These are phyloP conservation scores for Salix udensis DNA, from an alignment of 345 rosid species.

Conservation along the genomic window DNA sequence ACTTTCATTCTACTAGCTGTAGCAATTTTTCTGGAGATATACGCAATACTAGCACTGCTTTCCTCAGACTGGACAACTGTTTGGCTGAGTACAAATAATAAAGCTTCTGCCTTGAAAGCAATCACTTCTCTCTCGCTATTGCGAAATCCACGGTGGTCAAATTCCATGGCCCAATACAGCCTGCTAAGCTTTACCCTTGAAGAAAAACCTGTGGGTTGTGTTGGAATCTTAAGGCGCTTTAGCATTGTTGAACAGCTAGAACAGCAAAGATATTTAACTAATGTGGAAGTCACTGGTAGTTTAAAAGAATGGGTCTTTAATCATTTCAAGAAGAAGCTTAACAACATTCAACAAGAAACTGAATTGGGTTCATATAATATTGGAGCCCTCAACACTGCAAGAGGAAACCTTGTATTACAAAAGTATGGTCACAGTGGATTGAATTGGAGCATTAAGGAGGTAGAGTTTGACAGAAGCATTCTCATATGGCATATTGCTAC, in stretches of 20 bases:
- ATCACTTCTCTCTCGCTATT: neutral
- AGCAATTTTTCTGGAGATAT: slow-evolving; percentile 22
- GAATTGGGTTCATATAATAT: neutral
- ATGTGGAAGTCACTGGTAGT: neutral
- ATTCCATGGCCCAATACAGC: slow-evolving; percentile 19
- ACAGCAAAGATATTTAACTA: neutral
- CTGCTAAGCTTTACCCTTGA: slow-evolving; percentile 12
- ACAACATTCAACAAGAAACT: neutral
- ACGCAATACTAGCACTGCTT: slow-evolving; percentile 13
- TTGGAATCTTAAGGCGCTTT: neutral
- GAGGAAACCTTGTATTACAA: neutral
- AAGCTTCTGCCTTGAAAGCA: neutral
- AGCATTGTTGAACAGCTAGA: neutral
- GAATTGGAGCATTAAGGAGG: slow-evolving; percentile 14
- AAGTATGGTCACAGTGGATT: neutral
- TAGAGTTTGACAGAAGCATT: slow-evolving; percentile 47
- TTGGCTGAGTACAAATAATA: slow-evolving; percentile 6
- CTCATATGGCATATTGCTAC: slow-evolving; percentile 60
- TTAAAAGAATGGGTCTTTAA: neutral
- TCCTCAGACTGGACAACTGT: slow-evolving; percentile 8
- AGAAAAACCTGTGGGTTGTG: too few species aligned
- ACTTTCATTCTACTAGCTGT: slow-evolving; percentile 20
- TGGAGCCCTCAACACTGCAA: neutral
- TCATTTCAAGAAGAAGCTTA: neutral
- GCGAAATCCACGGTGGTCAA: neutral